Conservation (phyloP, 208 protist species). For the Leishmania major region DNA sequence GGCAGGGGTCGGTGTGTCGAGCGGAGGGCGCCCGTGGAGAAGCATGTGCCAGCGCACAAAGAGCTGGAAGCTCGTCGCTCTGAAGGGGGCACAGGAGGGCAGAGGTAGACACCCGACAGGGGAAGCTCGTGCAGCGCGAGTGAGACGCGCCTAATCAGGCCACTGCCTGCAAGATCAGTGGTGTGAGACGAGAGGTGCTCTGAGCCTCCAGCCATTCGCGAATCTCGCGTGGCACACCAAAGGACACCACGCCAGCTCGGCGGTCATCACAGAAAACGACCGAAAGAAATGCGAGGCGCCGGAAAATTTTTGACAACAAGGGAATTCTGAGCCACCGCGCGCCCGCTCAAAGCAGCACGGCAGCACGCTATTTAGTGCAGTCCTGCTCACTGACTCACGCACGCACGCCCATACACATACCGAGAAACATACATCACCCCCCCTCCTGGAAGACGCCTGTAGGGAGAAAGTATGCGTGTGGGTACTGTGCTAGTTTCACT, state of each 20-base stretch:
- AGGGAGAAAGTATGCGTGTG: not conserved
- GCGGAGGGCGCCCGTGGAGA: not conserved
- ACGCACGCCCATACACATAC: not conserved
- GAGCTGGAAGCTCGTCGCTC: not conserved
- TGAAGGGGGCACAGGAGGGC: not conserved
- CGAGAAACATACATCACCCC: not conserved
- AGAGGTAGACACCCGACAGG: not conserved
- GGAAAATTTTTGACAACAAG: too few species aligned
- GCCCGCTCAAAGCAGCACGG: not conserved
- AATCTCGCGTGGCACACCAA: not conserved
- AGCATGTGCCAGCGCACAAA: not conserved
- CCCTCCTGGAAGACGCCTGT: not conserved
- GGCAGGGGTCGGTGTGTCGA: not conserved
- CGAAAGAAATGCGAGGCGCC: not conserved
- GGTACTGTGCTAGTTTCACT: not conserved
- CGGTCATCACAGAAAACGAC: not conserved
- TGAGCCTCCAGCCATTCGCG: not conserved
- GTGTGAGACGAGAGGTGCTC: not conserved
- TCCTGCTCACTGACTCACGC: not conserved
- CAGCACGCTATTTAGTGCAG: not conserved
- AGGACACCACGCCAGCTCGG: not conserved
- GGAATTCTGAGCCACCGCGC: not conserved
- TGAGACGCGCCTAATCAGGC: not conserved
- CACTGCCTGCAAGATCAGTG: not conserved
- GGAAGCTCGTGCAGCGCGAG: not conserved